A percentile compares a stretch with the other conserved stretches of the same genome.
Evolutionary conservation across 257 asterid genomes (phyloP).

Genomic region (Catharanthus roseus): DNA sequence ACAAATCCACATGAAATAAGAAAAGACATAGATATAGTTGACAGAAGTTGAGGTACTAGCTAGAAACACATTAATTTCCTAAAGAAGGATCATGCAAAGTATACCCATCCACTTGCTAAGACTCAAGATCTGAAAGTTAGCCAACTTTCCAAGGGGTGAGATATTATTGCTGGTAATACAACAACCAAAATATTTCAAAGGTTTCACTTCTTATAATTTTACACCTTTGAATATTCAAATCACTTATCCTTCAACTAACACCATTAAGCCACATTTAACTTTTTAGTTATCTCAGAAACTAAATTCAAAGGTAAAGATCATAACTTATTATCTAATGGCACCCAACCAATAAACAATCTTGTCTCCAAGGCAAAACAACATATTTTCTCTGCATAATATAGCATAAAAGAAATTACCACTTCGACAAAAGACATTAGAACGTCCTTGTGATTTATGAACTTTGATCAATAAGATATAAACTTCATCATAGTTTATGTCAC

Average conservation of each 20-base stretch:
- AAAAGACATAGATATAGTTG: neutral
- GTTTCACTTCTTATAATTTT: too few relatives aligned
- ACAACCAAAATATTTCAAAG: neutral
- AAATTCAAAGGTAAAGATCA: too few relatives aligned
- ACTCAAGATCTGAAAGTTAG: constrained; percentile 48
- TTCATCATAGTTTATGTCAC: too few relatives aligned
- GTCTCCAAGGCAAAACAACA: neutral
- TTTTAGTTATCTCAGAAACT: neutral
- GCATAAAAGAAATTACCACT: neutral
- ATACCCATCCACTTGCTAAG: constrained; percentile 47
- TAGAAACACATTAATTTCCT: constrained; percentile 20
- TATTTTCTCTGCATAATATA: too few relatives aligned
- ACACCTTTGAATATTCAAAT: neutral
- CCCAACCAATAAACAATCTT: too few relatives aligned
- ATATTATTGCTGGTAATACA: neutral
- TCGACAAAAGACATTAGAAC: neutral
- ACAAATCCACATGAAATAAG: too few relatives aligned
- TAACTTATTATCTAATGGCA: neutral
- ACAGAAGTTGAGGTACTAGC: too few relatives aligned
- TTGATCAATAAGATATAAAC: neutral
- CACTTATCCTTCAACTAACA: neutral
- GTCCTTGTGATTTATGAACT: too few relatives aligned
- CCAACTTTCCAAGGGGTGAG: too few relatives aligned
- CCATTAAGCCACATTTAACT: neutral
- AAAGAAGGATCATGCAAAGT: constrained; percentile 68